These are phyloP conservation scores for Acanthamoeba healyi DNA, from an alignment of 208 protist genomes.

Conservation along the genomic window DNA sequence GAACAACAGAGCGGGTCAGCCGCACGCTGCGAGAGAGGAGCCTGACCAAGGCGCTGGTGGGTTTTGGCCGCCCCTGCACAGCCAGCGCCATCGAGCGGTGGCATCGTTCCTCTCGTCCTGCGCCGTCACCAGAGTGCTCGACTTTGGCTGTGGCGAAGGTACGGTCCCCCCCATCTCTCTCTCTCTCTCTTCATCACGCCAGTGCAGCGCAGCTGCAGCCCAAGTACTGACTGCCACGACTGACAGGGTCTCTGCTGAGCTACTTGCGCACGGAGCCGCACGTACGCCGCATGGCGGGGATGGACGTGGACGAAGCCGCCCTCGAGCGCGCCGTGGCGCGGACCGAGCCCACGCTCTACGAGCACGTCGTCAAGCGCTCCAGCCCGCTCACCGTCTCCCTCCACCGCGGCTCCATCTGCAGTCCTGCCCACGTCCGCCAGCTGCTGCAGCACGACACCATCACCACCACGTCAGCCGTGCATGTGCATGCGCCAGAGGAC, in stretches of 20 bases:
- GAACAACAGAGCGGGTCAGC: neutral
- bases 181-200: no score
- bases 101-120: neutral
- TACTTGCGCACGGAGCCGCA: conserved; percentile 4
- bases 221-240: no score
- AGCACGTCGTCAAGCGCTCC: neutral
- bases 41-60: neutral
- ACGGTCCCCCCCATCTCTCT: neutral
- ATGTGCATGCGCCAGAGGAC: no score
- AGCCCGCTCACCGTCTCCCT: neutral
- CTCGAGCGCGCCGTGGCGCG: neutral
- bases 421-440: neutral
- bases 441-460: neutral
- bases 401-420: neutral
- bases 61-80: neutral
- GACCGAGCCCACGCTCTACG: neutral
- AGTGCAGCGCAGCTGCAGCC: no score
- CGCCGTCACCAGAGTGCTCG: neutral
- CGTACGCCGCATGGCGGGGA: neutral
- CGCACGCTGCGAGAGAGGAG: neutral
- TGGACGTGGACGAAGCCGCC: neutral
- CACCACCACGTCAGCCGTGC: no score
- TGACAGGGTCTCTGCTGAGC: neutral
- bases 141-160: conserved; percentile 15
- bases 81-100: neutral